phyloP scores from a whole-genome alignment of 2,329 filamentous ascomycete genomes.

The Cordyceps cicadae region DNA sequence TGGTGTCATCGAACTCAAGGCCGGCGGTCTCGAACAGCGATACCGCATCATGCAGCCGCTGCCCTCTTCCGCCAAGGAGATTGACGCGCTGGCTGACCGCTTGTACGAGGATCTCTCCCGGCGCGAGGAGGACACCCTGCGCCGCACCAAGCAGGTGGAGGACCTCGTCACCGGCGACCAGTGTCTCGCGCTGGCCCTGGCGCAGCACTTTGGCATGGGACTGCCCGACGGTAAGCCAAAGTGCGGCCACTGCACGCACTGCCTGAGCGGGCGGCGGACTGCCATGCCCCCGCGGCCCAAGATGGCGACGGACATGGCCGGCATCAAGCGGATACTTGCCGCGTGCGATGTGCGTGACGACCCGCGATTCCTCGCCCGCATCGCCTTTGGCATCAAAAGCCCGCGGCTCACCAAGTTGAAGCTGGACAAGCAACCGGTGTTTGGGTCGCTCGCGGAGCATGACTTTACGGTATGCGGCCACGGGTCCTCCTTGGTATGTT shows the following conservation, averaged over 20 bases:
- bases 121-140: slow-evolving; percentile 44
- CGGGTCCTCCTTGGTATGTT: slow-evolving; percentile 18
- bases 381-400: slow-evolving; percentile 56
- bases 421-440: slow-evolving; percentile 35
- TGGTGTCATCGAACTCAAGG: slow-evolving; percentile 41
- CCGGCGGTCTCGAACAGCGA: slow-evolving; percentile 42
- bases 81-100: slow-evolving; percentile 35
- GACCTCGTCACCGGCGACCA: slow-evolving; percentile 41
- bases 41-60: slow-evolving; percentile 42
- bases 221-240: slow-evolving; percentile 32
- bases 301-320: slow-evolving; percentile 28
- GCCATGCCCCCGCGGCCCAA: slow-evolving; percentile 30
- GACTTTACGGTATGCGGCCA: slow-evolving; percentile 24
- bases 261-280: slow-evolving; percentile 25
- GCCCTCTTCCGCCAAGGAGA: slow-evolving; percentile 33
- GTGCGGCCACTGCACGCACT: slow-evolving; percentile 48
- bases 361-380: slow-evolving; percentile 47
- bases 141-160: slow-evolving; percentile 40
- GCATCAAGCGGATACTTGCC: slow-evolving; percentile 36
- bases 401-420: slow-evolving; percentile 43
- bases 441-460: slow-evolving; percentile 46
- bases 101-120: slow-evolving; percentile 42
- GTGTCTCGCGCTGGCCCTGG: slow-evolving; percentile 46
- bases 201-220: slow-evolving; percentile 49
- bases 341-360: slow-evolving; percentile 44